A percentile compares a stretch with the other conserved stretches of the same genome.
These are phyloP conservation scores for Parachlorella kessleri DNA, from an alignment of 139 green algal species.

Conservation along the genomic window DNA sequence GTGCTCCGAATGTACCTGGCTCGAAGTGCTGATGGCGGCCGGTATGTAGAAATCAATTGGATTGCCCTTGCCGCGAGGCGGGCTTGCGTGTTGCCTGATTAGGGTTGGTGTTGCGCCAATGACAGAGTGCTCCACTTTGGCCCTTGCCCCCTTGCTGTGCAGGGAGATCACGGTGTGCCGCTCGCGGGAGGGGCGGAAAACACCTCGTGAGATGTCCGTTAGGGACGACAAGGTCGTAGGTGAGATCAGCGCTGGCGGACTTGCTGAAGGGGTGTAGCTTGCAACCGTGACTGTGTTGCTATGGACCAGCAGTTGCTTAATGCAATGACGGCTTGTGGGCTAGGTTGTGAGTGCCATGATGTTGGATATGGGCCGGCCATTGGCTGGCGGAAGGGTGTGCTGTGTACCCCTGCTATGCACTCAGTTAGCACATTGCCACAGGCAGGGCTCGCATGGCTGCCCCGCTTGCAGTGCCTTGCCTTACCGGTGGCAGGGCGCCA, in stretches of 20 bases:
- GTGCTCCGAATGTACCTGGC: neutral
- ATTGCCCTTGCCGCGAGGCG: neutral
- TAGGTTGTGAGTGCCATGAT: too few relatives aligned
- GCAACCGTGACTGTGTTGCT: too few relatives aligned
- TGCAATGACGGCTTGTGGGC: too few relatives aligned
- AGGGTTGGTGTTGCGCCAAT: neutral
- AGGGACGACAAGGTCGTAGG: constrained; percentile 12
- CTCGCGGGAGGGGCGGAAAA: constrained; percentile 77
- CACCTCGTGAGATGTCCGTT: constrained; percentile 70
- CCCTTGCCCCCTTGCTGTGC: neutral
- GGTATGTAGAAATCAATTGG: neutral
- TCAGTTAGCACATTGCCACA: too few relatives aligned
- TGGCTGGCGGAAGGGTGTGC: neutral
- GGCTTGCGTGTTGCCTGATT: neutral
- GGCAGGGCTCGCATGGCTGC: too few relatives aligned
- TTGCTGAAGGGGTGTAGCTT: neutral
- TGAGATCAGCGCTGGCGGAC: neutral
- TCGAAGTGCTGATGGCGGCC: neutral
- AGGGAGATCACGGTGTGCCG: constrained; percentile 54
- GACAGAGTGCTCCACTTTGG: neutral
- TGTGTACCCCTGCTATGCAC: too few relatives aligned
- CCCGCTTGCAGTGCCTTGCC: neutral
- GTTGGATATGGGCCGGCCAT: too few relatives aligned
- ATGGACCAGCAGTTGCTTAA: too few relatives aligned
- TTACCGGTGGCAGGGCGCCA: neutral